These are phyloP conservation scores for Alternaria dauci DNA, from an alignment of 2,329 filamentous ascomycete species.

Conservation along the genomic window DNA sequence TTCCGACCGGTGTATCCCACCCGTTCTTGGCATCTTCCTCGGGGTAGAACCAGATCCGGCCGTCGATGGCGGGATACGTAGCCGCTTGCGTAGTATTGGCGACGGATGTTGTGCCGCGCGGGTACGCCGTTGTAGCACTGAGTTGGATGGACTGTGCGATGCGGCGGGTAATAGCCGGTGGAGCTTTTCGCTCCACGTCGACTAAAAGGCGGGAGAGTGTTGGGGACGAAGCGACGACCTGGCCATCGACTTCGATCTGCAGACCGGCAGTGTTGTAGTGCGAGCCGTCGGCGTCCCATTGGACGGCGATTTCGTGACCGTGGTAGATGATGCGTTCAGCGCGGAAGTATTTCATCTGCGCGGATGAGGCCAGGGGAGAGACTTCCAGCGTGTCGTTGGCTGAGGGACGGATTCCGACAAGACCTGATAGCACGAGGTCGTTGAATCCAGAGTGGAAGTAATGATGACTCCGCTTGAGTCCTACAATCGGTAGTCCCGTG, in stretches of 20 bases:
- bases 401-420: conserved; percentile 54
- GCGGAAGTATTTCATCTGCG: conserved; percentile 52
- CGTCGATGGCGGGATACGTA: conserved; percentile 52
- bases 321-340: conserved; percentile 55
- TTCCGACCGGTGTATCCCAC: conserved; percentile 46
- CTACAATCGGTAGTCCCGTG: conserved; percentile 54
- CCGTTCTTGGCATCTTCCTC: conserved; percentile 50
- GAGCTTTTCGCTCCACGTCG: conserved; percentile 24
- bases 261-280: conserved; percentile 46
- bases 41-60: conserved; percentile 52
- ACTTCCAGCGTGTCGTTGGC: conserved; percentile 53
- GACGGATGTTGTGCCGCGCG: conserved; percentile 44
- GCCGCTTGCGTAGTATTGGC: conserved; percentile 29
- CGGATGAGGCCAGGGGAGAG: conserved; percentile 49
- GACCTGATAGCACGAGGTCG: conserved; percentile 53
- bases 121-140: conserved; percentile 38
- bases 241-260: conserved; percentile 48
- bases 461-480: conserved; percentile 54
- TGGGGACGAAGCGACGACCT: conserved; percentile 41
- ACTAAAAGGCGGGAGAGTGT: conserved; percentile 38
- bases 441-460: conserved; percentile 59
- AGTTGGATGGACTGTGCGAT: conserved; percentile 52
- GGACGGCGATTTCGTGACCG: conserved; percentile 52
- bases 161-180: conserved; percentile 39
- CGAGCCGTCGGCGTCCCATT: conserved; percentile 53